phyloP scores from a whole-genome alignment of 2,329 filamentous ascomycete species.

The Fusarium sublunatum region DNA sequence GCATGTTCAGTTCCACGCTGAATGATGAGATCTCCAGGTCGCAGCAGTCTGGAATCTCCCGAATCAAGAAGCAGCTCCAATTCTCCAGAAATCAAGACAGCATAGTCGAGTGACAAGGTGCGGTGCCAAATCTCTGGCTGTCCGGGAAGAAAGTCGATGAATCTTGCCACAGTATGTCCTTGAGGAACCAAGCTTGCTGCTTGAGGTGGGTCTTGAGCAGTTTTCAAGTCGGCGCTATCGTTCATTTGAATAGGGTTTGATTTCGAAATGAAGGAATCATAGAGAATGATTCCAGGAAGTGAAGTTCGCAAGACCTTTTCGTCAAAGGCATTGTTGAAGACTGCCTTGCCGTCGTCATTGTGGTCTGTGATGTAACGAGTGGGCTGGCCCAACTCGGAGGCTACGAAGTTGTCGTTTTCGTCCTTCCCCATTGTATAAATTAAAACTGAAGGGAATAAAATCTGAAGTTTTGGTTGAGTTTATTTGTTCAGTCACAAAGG shows the following conservation, averaged over 20 bases:
- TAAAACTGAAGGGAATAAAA: no score
- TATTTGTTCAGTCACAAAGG: no score
- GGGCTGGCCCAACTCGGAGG: background rate
- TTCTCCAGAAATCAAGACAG: background rate
- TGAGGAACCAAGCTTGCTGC: background rate
- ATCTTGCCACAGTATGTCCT: background rate
- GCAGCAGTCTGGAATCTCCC: background rate
- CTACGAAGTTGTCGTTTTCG: background rate
- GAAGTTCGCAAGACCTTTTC: background rate
- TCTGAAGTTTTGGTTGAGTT: no score
- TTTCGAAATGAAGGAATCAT: background rate
- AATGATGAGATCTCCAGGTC: background rate
- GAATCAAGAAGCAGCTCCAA: background rate
- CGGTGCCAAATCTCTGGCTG: background rate
- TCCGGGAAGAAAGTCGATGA: background rate
- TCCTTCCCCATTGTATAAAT: background rate
- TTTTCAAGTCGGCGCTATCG: background rate
- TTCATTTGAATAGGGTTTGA: background rate
- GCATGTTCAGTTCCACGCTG: constrained; percentile 1
- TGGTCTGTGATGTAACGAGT: constrained; percentile 1
- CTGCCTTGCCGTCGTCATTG: background rate
- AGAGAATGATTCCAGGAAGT: background rate
- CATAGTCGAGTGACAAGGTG: background rate
- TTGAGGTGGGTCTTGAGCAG: background rate
- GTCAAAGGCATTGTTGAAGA: background rate